These are phyloP conservation scores for Eutrema yunnanense DNA, from an alignment of 345 rosid species.

Conservation along the genomic window DNA sequence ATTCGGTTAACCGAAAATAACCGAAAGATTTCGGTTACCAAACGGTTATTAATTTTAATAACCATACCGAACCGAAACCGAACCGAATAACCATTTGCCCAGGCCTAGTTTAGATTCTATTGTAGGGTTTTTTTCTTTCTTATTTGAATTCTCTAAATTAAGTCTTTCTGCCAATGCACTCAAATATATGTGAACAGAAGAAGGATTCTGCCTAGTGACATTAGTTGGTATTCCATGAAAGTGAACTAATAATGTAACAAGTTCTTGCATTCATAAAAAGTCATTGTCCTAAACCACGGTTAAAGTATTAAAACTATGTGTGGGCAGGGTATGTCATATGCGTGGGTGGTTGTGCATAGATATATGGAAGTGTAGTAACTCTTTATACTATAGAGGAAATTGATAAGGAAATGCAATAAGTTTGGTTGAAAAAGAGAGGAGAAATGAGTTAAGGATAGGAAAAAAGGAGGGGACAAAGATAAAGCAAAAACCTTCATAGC, in stretches of 20 bases:
- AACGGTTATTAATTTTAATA: no score
- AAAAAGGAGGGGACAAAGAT: conserved; percentile 28
- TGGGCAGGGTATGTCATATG: not conserved
- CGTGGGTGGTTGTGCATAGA: conserved; percentile 18
- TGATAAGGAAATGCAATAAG: conserved; percentile 28
- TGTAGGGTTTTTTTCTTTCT: not conserved
- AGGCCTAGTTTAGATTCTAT: not conserved
- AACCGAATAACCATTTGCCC: no score
- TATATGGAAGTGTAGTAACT: conserved; percentile 23
- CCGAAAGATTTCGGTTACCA: no score
- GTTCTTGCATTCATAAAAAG: not conserved
- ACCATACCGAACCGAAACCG: no score
- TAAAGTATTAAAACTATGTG: not conserved
- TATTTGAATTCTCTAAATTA: not conserved
- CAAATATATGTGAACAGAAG: not conserved
- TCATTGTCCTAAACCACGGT: not conserved
- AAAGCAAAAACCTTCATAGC: conserved; percentile 21
- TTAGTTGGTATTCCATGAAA: not conserved
- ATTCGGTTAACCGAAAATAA: no score
- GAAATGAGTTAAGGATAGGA: conserved; percentile 5
- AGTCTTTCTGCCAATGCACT: not conserved
- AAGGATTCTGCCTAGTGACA: not conserved
- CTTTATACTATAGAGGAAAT: conserved; percentile 25
- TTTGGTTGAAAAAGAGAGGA: conserved; percentile 19
- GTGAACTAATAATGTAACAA: not conserved